Evolutionary conservation across 202 grass and related monocot species (phyloP).

Genomic region (Dendrocalamus latiflorus): DNA sequence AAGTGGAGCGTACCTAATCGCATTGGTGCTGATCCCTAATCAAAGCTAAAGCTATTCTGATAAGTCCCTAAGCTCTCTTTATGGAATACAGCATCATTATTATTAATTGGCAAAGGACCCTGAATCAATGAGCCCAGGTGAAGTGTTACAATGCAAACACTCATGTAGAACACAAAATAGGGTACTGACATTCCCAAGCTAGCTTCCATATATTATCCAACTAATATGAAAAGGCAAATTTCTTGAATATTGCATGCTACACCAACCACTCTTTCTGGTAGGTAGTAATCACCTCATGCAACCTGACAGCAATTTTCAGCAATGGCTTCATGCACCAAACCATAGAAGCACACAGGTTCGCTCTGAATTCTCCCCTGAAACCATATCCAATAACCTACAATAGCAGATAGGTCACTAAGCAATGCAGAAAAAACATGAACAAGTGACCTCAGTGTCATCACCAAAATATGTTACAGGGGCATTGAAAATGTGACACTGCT

Average conservation of each 20-base stretch:
- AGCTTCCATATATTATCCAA: slow-evolving; percentile 25
- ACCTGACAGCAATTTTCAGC: slow-evolving; percentile 15
- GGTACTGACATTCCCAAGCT: not conserved
- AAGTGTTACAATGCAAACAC: too few species aligned
- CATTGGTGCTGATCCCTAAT: not conserved
- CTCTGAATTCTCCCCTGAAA: slow-evolving; percentile 18
- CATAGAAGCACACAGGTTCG: not conserved
- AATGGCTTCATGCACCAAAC: slow-evolving; percentile 15
- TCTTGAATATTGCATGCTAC: too few species aligned
- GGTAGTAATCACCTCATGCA: slow-evolving; percentile 38
- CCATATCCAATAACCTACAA: slow-evolving; percentile 33
- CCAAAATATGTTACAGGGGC: not conserved
- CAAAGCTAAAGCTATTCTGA: slow-evolving; percentile 25
- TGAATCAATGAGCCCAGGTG: slow-evolving; percentile 38
- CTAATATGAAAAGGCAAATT: slow-evolving; percentile 17
- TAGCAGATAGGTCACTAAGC: slow-evolving; percentile 11
- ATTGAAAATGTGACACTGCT: not conserved
- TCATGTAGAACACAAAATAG: too few species aligned
- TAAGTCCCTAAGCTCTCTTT: slow-evolving; percentile 27
- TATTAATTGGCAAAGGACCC: slow-evolving; percentile 28
- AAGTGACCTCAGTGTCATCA: not conserved
- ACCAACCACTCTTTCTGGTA: slow-evolving; percentile 32
- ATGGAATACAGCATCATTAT: slow-evolving; percentile 9
- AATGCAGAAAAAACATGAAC: not conserved
- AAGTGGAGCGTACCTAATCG: not conserved